These are phyloP conservation scores for Arabidopsis arenosa DNA, from an alignment of 345 rosid species.

Conservation along the genomic window DNA sequence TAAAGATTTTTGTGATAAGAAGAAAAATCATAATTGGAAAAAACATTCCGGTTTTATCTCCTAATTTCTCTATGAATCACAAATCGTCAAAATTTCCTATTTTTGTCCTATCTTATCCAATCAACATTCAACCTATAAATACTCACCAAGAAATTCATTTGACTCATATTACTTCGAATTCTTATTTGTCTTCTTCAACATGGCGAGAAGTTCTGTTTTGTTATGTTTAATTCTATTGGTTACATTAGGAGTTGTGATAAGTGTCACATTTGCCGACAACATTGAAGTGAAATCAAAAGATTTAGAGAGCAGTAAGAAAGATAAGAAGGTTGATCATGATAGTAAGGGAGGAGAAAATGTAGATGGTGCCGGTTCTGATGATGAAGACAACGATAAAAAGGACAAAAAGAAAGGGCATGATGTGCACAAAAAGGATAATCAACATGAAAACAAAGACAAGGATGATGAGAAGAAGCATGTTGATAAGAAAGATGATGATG, in stretches of 20 bases:
- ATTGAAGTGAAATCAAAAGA: constrained; percentile 27
- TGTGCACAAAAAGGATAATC: constrained; percentile 8
- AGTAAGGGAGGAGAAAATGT: constrained; percentile 21
- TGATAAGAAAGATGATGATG: constrained; percentile 1
- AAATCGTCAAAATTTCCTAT: constrained; percentile 21
- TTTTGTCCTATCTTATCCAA: constrained; percentile 35
- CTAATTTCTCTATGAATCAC: constrained; percentile 39
- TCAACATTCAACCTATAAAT: constrained; percentile 33
- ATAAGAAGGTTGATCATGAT: constrained; percentile 7
- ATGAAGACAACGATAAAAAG: background rate
- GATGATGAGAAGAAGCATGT: constrained; percentile 5
- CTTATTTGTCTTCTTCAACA: background rate
- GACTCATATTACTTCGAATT: constrained; percentile 7
- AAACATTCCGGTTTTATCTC: constrained; percentile 39
- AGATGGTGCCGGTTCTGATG: constrained; percentile 21
- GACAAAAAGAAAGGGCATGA: constrained; percentile 23
- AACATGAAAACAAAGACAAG: background rate
- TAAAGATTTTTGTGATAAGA: background rate
- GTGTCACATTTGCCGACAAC: constrained; percentile 37
- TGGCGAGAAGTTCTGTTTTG: constrained; percentile 42
- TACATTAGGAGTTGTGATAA: constrained; percentile 40
- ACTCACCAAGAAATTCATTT: constrained; percentile 20
- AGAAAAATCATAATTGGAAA: background rate
- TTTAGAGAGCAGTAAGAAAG: constrained; percentile 18
- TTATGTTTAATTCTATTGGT: constrained; percentile 39